Evolutionary conservation across 2,329 filamentous ascomycete species (phyloP).

Genomic region (Atkinsonella hypoxylon): DNA sequence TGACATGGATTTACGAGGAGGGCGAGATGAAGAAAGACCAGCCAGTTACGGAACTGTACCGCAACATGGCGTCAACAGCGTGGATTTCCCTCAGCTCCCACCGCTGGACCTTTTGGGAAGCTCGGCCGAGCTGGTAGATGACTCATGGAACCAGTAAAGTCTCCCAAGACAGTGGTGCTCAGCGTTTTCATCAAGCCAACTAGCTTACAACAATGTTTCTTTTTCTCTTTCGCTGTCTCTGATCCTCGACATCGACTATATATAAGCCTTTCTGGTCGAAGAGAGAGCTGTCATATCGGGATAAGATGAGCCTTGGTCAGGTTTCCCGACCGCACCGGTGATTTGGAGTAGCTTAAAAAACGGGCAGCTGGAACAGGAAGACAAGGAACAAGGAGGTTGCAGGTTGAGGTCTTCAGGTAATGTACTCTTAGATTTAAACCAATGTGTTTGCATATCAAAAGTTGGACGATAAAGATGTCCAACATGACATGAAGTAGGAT

Average conservation of each 20-base stretch:
- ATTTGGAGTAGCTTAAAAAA: too few species aligned
- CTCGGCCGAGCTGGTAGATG: constrained; percentile 45
- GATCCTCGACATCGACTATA: too few species aligned
- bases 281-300: too few species aligned
- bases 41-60: constrained; percentile 45
- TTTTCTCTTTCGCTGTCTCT: background rate
- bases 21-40: constrained; percentile 31
- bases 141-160: constrained; percentile 1
- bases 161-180: too few species aligned
- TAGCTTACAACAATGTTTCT: background rate
- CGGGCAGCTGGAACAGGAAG: too few species aligned
- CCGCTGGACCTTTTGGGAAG: constrained; percentile 37
- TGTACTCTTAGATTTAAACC: background rate
- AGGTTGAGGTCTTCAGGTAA: background rate
- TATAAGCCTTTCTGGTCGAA: too few species aligned
- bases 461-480: background rate
- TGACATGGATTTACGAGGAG: constrained; percentile 25
- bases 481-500: background rate
- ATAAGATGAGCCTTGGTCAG: too few species aligned
- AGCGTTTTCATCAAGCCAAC: background rate
- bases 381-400: too few species aligned
- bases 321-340: too few species aligned
- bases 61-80: constrained; percentile 43
- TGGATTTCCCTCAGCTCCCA: constrained; percentile 33
- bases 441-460: background rate